Base-by-base conservation (phyloP, 345 rosid genomes). In the Gossypium turneri region DNA sequence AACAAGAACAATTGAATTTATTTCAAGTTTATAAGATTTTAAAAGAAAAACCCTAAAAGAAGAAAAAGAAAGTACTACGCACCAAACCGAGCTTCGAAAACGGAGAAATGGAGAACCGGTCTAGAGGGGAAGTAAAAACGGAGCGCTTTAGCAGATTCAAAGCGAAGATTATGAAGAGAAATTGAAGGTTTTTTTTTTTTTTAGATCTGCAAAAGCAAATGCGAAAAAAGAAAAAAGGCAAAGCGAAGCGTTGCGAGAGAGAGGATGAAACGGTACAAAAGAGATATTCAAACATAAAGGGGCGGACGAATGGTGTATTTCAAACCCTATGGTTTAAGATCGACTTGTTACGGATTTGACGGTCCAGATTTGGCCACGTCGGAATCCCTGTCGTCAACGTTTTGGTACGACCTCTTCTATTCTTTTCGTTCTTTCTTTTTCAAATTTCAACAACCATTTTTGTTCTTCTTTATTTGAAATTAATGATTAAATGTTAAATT, bases 221-320 rank as follows among this genome's bases (percentile, higher is more conserved):
- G 20, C 16, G 15, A 65, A 44, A 9, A 41, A 13, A 12, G 24
- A 24, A 20, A 7, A 27, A 66, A 53, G 55, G 64, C 7, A 19
- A 63, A 19, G 9, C 8, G 65, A 74, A 61, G 13, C 20, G 48
- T 34, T 19, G 47, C 47, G 56, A 24, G 55, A 75, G 81, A 84
- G 76, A 64, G 17, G 72, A 17, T 75, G 73, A 82, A 87, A 86
- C 90, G 88, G 86, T 53, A 19, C 8, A 53, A 19, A 56, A 79
- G 78, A 73, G 82, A 75, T 73, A 77, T 85, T 86, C 83, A 91
- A 94, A 91, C 81, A 81, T 55, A 65, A 82, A 85, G 90, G 76
- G 91, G 90, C 87, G 95, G 97, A 85, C 57, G 53, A 63, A 73
- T 9, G 61, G 78, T 72, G 63, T 3, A 17, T 76, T 86, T 83